These are phyloP conservation scores for Chrysosporium queenslandicum DNA, from an alignment of 2,329 filamentous ascomycete species.

Conservation along the genomic window DNA sequence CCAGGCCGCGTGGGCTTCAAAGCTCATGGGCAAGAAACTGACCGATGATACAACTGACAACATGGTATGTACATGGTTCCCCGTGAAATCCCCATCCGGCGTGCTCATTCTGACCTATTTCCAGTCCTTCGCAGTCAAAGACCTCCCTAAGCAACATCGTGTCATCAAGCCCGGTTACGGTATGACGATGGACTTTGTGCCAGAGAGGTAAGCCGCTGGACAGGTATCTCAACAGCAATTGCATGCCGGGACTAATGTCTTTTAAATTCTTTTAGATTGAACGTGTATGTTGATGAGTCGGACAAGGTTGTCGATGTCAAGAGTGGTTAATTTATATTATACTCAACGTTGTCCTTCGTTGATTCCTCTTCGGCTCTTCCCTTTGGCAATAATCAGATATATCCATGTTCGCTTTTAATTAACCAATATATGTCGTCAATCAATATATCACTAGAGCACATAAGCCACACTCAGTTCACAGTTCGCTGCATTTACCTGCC, in stretches of 20 bases:
- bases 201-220: conserved; percentile 30
- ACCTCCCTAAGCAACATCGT: conserved; percentile 37
- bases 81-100: neutral
- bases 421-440: too few species aligned
- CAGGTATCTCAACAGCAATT: neutral
- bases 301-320: conserved; percentile 38
- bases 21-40: conserved; percentile 40
- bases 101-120: neutral
- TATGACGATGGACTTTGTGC: conserved; percentile 34
- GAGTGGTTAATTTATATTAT: conserved; percentile 30
- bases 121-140: conserved; percentile 39
- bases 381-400: neutral
- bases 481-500: neutral
- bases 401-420: too few species aligned
- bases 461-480: too few species aligned
- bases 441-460: too few species aligned
- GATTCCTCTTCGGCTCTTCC: neutral
- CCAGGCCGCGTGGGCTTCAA: conserved; percentile 36
- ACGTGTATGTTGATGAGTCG: conserved; percentile 37
- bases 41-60: conserved; percentile 28
- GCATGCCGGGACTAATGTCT: neutral
- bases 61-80: conserved; percentile 18
- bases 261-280: conserved; percentile 29
- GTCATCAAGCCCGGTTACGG: conserved; percentile 33
- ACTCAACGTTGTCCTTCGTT: too few species aligned